A percentile compares a stretch with the other conserved stretches of the same genome.
Evolutionary conservation across 768 basidiomycete species (phyloP).

Genomic region (Hortiboletus flavorubellus): DNA sequence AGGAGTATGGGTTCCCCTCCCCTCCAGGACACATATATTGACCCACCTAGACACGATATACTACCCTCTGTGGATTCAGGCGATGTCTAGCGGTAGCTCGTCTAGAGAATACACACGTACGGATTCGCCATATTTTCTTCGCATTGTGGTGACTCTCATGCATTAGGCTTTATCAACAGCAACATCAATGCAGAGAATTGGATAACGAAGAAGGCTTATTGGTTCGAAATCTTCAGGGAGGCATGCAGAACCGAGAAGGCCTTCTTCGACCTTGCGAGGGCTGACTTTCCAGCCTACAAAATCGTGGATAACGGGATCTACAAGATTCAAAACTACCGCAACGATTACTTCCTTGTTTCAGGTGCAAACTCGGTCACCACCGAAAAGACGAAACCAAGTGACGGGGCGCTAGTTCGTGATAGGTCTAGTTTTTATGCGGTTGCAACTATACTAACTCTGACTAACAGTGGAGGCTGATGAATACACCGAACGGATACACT

Average conservation of each 20-base stretch:
- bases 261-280: neutral
- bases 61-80: neutral
- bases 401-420: neutral
- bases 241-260: neutral
- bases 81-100: neutral
- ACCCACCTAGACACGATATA: neutral
- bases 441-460: neutral
- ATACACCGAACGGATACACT: neutral
- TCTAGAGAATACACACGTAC: neutral
- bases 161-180: neutral
- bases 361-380: neutral
- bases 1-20: neutral
- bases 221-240: neutral
- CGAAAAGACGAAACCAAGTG: neutral
- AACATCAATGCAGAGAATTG: neutral
- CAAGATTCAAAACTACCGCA: conserved; percentile 2
- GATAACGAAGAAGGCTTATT: neutral
- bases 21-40: neutral
- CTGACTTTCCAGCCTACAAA: neutral
- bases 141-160: too few relatives aligned
- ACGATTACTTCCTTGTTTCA: neutral
- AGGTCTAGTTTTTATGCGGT: too few relatives aligned
- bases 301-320: neutral
- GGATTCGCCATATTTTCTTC: neutral
- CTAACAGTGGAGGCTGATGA: neutral